A percentile compares a stretch with the other conserved stretches of the same genome.
Conservation (phyloP, 805 yeast genomes). For the Barnettozyma wickerhamii region DNA sequence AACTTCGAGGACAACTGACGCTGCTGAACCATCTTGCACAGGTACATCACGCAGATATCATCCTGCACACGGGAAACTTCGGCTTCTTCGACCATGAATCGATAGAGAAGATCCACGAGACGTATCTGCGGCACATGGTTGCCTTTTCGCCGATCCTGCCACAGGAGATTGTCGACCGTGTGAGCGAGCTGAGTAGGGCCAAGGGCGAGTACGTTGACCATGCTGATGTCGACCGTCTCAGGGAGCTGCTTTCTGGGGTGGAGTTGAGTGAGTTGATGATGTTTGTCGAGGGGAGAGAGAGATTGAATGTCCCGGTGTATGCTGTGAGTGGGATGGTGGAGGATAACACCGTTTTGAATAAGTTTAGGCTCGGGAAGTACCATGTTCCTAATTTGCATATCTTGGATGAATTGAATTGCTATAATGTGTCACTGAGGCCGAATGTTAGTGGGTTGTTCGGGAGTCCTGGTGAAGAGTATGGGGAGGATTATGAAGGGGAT, state of each 20-base stretch:
- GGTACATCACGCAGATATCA: conserved; percentile 42
- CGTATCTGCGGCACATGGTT: conserved; percentile 59
- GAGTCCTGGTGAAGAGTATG: background rate
- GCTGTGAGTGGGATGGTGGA: conserved; percentile 76
- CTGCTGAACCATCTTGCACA: conserved; percentile 45
- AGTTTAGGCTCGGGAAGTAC: conserved; percentile 52
- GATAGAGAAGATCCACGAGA: conserved; percentile 49
- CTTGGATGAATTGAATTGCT: conserved; percentile 53
- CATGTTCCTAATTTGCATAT: conserved; percentile 52
- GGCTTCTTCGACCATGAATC: conserved; percentile 68
- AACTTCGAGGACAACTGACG: conserved; percentile 50
- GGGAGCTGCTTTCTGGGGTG: conserved; percentile 30
- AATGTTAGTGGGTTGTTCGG: background rate
- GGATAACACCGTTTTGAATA: conserved; percentile 62
- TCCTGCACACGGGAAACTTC: conserved; percentile 74
- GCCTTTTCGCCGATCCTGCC: conserved; percentile 60
- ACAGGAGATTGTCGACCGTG: conserved; percentile 41
- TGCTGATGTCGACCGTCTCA: conserved; percentile 27
- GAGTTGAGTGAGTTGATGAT: conserved; percentile 48
- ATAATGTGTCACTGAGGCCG: conserved; percentile 28
- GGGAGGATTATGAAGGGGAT: conserved; percentile 1
- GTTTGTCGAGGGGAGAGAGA: conserved; percentile 40
- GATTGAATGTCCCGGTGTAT: conserved; percentile 59
- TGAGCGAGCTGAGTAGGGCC: conserved; percentile 47
- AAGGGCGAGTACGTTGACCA: conserved; percentile 39